Evolutionary conservation across 805 yeast species (phyloP), one percentile per base, ranked within the genome.

Genomic region (Candida parachauliodes): DNA sequence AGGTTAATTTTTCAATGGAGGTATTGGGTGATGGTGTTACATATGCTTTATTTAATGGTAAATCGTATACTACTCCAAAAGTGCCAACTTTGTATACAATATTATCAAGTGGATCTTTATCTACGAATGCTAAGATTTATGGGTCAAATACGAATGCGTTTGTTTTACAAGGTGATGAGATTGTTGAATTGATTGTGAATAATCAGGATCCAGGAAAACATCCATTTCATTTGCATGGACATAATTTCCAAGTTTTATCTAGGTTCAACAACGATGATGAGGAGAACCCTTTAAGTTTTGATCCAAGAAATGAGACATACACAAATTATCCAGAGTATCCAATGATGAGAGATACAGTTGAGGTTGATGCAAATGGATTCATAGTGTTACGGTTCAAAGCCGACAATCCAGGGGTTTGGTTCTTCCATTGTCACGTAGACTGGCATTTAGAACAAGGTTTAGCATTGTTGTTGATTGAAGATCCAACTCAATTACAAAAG

Each of bases 201-300:
- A 89, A 88, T 63, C 65, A 66, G 43, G 98, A 91, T 62, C 77
- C 95, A 5, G 97, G 98, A 57, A 83, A 73, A 51, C 98, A 91
- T 68, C 98, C 98, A 21, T 91, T 91, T 93, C 98, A 91, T 66
- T 68, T 91, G 57, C 98, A 91, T 68, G 98, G 98, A 36, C 93
- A 84, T 60, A 77, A 62, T 34, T 91, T 89, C 85, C 97, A 91
- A 67, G 72, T 83, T 8, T 59, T 88, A 42, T 80, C 76, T 44
- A 75, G 96, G 62, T 87, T 83, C 35, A 77, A 70, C 21, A 79
- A 72, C 30, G 77, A 74, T 36, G 81, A 74, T 36, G 76, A 62
- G 15, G 79, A 68, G 36, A 72, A 65, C 34, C 67, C 68, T 14
- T 83, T 83, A 27, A 71, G 75, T 33, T 69, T 63, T 37, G 71